Evolutionary conservation across 805 yeast species (phyloP), one percentile per base, ranked within the genome.

Genomic region (Wickerhamomyces canadensis): DNA sequence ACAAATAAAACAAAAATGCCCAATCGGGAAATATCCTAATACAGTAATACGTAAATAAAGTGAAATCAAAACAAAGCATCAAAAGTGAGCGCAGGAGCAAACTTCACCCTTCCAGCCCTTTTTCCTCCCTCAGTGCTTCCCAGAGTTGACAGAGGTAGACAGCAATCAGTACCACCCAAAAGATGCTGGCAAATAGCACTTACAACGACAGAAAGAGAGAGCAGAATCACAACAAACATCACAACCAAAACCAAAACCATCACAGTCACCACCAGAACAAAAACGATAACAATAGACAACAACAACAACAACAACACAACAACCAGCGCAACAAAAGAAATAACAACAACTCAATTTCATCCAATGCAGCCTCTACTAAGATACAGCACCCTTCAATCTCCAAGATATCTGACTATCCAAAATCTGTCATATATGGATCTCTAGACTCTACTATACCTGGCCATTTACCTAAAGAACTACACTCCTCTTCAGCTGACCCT

Each of bases 391-490:
- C 16, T 12, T 13, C 22, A 18, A 29, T 9, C 38, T 47, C 15
- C 22, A 41, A 13, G 14, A 31, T 22, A 35, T 41, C 31, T 3
- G 42, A 49, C 19, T 51, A 33, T 33, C 54, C 52, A 10, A 18
- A 17, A 12, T 27, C 51, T 0, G 31, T 35, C 9, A 36, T 41
- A 4, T 40, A 37, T 16, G 45, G 45, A 6, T 35, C 48, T 1
- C 25, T 41, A 6, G 50, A 43, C 18, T 48, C 47, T 29, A 48
- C 47, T 5, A 16, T 35, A 4, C 55, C 51, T 5, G 5, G 40
- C 6, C 22, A 19, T 6, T 21, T 32, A 9, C 13, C 19, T 14
- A 27, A 26, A 13, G 33, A 38, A 18, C n/a, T 27, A 4, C 21
- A 34, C 4, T 25, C 42, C 6, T 27, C 30, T 15, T 19, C 11